A percentile compares a stretch with the other conserved stretches of the same genome.
phyloP scores from a whole-genome alignment of 306 rosid species.

The Cucumis melo region DNA sequence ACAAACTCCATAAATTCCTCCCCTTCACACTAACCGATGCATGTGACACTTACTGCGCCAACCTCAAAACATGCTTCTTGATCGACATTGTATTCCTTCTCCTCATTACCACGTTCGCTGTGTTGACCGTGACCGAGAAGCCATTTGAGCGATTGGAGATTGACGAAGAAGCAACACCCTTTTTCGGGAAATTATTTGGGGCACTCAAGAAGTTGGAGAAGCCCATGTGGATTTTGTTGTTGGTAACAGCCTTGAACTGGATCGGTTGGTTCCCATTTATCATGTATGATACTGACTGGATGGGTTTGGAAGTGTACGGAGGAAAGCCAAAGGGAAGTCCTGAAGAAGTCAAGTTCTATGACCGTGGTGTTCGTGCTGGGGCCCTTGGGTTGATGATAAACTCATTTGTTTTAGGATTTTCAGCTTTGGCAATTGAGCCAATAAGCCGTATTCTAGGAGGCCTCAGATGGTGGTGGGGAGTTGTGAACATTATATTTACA shows the following conservation, averaged over 20 bases:
- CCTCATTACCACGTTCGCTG: constrained; percentile 12
- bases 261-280: constrained; percentile 85
- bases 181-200: constrained; percentile 17
- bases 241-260: constrained; percentile 84
- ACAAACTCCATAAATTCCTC: constrained; percentile 23
- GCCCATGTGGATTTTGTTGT: constrained; percentile 64
- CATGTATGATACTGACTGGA: constrained; percentile 88
- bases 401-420: constrained; percentile 45
- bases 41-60: constrained; percentile 69
- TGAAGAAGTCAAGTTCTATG: constrained; percentile 28
- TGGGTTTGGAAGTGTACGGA: constrained; percentile 81
- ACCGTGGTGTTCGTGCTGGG: constrained; percentile 55
- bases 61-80: constrained; percentile 67
- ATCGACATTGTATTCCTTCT: constrained; percentile 39
- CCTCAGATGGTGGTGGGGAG: constrained; percentile 58
- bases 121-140: constrained; percentile 35
- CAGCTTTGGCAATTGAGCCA: constrained; percentile 38
- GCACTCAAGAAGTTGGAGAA: constrained; percentile 39
- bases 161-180: not conserved
- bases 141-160: not conserved
- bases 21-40: constrained; percentile 57
- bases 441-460: constrained; percentile 53
- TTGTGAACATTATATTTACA: constrained; percentile 56
- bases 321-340: constrained; percentile 26
- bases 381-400: constrained; percentile 71